Base-by-base conservation (phyloP, 805 yeast species). In the Spathaspora boniae region DNA sequence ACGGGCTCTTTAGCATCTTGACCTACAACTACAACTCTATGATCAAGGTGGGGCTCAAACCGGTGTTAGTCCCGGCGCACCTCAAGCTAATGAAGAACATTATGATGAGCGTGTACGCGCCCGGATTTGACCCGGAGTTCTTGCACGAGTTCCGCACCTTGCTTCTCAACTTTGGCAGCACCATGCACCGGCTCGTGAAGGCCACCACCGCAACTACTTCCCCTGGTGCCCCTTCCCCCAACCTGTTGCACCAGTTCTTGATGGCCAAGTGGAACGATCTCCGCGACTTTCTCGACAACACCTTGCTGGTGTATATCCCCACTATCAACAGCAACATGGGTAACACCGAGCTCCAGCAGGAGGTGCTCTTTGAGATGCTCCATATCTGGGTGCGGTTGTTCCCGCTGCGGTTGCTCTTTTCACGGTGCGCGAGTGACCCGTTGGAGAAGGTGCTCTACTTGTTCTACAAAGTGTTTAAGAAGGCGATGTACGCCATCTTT, bases 1-100 rank as follows among this genome's bases (percentile, higher is more conserved):
- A 65, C 40, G 72, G 72, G 2, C 45, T 65, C 36, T 62, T 65
- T 36, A 50, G 64, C 21, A 56, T 62, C 22, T 56, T 65, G 39
- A 46, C 51, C 12, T 54, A 56, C 45, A 49, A 58, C 29, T 33
- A 55, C 16, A 45, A 48, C 16, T 38, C 45, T 9, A 34, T 42
- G 20, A 45, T 43, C 9, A 42, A 40, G 12, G 41, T 37, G 2
- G 25, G 38, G 19, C 41, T 22, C 12, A 46, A 39, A 25, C 49
- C 51, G 5, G 41, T 43, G 0, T 37, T 59, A 12, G 50, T 60
- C 19, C 62, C 65, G 2, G 42, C 55, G 7, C 70, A 64, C 41
- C 48, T 60, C 23, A 48, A 48, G 31, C 50, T 65, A 29, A 60
- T 62, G 57, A 55, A 54, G 11, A 65, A 65, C 38, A 50, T 62